These are phyloP conservation scores for Penicillium rolfsii DNA, from an alignment of 2,329 filamentous ascomycete genomes.

Conservation along the genomic window DNA sequence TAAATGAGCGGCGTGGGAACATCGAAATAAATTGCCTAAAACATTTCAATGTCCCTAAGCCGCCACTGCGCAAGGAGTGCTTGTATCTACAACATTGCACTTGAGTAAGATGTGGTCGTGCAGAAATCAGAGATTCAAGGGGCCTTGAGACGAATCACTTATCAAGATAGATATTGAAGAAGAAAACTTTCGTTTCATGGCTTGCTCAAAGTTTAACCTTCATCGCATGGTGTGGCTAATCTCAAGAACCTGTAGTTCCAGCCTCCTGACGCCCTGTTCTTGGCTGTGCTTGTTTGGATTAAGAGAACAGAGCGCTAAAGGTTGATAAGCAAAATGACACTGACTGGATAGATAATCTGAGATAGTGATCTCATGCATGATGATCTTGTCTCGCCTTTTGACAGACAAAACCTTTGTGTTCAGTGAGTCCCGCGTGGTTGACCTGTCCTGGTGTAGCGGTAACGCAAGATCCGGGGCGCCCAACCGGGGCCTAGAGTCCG, in stretches of 20 bases:
- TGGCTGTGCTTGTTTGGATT: neutral
- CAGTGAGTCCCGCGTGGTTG: neutral
- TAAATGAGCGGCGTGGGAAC: constrained; percentile 15
- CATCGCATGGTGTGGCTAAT: constrained; percentile 8
- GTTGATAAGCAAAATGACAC: too few relatives aligned
- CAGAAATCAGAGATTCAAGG: constrained; percentile 17
- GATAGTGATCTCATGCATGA: neutral
- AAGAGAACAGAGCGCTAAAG: neutral
- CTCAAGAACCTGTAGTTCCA: neutral
- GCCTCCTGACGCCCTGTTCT: neutral
- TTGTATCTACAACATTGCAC: constrained; percentile 14
- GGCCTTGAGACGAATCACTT: constrained; percentile 9
- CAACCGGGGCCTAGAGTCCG: constrained; percentile 8
- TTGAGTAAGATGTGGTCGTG: constrained; percentile 14
- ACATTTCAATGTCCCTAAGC: constrained; percentile 6
- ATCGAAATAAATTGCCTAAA: neutral
- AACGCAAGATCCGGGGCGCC: neutral
- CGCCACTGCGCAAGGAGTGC: constrained; percentile 20
- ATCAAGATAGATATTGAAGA: constrained; percentile 7
- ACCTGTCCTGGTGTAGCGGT: neutral
- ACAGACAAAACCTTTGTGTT: neutral
- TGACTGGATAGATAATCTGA: neutral
- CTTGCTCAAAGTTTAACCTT: neutral
- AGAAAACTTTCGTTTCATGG: constrained; percentile 12
- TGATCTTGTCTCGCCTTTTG: neutral